Percentiles rank a stretch among this genome's conserved stretches.
Evolutionary conservation across 2,329 filamentous ascomycete genomes (phyloP).

Genomic region (Penicillium hesseltinei): DNA sequence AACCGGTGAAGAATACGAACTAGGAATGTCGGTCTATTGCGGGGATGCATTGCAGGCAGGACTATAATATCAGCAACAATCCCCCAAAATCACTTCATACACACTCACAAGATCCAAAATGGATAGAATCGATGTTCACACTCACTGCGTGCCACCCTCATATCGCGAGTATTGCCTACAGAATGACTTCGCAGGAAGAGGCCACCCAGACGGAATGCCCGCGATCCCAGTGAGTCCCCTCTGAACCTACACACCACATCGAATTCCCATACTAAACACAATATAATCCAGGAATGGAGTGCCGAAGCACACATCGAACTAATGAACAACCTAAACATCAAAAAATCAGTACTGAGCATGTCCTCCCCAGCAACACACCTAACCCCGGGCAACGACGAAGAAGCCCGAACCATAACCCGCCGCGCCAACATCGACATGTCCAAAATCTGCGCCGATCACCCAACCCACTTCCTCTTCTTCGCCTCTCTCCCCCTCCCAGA

Average conservation of each 20-base stretch:
- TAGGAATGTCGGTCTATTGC: not conserved
- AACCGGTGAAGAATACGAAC: not conserved
- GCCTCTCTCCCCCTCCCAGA: constrained; percentile 55
- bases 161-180: constrained; percentile 23
- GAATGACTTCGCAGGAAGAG: constrained; percentile 21
- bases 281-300: constrained; percentile 42
- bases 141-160: constrained; percentile 17
- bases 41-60: not conserved
- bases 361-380: constrained; percentile 55
- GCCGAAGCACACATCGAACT: constrained; percentile 48
- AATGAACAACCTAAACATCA: constrained; percentile 52
- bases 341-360: constrained; percentile 55
- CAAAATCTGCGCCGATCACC: constrained; percentile 25
- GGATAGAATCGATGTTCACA: constrained; percentile 21
- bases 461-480: constrained; percentile 51
- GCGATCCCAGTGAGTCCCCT: constrained; percentile 17
- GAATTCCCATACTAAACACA: not conserved
- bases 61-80: not conserved
- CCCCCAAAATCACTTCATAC: not conserved
- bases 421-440: constrained; percentile 33
- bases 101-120: not conserved
- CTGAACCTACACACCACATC: not conserved
- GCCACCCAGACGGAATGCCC: constrained; percentile 24
- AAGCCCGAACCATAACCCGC: constrained; percentile 41
- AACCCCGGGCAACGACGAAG: constrained; percentile 36